Evolutionary conservation across 257 asterid genomes (phyloP).

Genomic region (Solanum boliviense): DNA sequence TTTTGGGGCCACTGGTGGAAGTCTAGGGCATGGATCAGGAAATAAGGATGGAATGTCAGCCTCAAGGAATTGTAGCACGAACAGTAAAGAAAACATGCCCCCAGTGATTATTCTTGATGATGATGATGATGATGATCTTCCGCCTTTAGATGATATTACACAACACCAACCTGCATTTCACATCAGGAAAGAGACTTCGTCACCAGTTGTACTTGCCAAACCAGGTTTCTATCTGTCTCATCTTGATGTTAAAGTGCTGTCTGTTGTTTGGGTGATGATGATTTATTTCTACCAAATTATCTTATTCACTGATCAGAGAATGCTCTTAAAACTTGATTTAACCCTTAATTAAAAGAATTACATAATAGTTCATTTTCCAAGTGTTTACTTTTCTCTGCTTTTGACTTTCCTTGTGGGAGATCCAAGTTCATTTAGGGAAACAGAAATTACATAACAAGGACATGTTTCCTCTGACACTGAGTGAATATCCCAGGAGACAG

Average conservation of each 20-base stretch:
- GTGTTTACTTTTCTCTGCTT: not conserved
- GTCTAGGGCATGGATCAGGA: slow-evolving; percentile 10
- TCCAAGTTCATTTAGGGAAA: not conserved
- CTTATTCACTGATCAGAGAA: not conserved
- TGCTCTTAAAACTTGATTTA: not conserved
- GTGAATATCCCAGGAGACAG: slow-evolving; percentile 22
- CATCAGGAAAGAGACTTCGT: slow-evolving; percentile 27
- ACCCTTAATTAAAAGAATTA: not conserved
- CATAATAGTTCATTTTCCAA: not conserved
- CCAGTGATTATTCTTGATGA: slow-evolving; percentile 5
- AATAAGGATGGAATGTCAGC: slow-evolving; percentile 17
- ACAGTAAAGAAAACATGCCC: slow-evolving; percentile 4
- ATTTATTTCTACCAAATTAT: not conserved
- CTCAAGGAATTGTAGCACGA: slow-evolving; percentile 8
- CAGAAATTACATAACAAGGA: not conserved
- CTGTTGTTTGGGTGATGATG: not conserved
- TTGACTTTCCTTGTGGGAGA: not conserved
- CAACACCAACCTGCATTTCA: slow-evolving; percentile 16
- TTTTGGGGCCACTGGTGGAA: slow-evolving; percentile 24
- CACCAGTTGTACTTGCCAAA: not conserved
- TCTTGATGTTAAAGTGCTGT: not conserved
- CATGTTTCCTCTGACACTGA: not conserved
- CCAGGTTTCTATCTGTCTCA: not conserved
- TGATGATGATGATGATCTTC: slow-evolving; percentile 30
- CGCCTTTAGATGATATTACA: slow-evolving; percentile 22